These are phyloP conservation scores for Artemisia argyi DNA, from an alignment of 129 eudicot species.

Conservation along the genomic window DNA sequence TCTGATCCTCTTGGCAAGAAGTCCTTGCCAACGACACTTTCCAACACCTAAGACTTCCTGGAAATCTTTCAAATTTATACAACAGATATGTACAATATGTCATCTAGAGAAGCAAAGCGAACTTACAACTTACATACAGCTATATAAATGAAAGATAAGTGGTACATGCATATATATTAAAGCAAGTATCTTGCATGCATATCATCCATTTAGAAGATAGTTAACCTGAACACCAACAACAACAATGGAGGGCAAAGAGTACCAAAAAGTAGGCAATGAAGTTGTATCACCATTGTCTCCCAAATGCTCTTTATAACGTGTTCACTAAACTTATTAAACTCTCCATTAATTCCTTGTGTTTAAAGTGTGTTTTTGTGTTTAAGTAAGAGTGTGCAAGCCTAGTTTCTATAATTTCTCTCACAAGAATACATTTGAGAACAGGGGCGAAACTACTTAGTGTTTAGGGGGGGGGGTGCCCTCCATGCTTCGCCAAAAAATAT, in stretches of 20 bases:
- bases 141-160: conserved; percentile 6
- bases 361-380: neutral
- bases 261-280: conserved; percentile 67
- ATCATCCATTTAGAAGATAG: neutral
- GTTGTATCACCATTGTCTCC: conserved; percentile 3
- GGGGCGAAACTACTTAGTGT: too few species aligned
- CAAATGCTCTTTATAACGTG: conserved; percentile 16
- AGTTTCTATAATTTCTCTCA: too few species aligned
- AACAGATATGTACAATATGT: neutral
- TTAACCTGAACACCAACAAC: conserved; percentile 67
- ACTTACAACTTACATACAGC: neutral
- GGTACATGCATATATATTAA: conserved; percentile 6
- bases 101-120: neutral
- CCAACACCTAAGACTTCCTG: conserved; percentile 40
- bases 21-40: conserved; percentile 45
- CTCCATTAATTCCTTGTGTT: conserved; percentile 30
- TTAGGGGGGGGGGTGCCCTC: too few species aligned
- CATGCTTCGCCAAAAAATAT: too few species aligned
- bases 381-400: too few species aligned
- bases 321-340: neutral
- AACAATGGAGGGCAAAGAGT: conserved; percentile 62
- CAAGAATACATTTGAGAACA: too few species aligned
- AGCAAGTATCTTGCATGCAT: conserved; percentile 17
- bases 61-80: conserved; percentile 32
- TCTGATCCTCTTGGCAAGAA: conserved; percentile 50